A percentile compares a stretch with the other conserved stretches of the same genome.
Conservation (phyloP, 2,329 filamentous ascomycete genomes). For the Akanthomyces uredinophilus region DNA sequence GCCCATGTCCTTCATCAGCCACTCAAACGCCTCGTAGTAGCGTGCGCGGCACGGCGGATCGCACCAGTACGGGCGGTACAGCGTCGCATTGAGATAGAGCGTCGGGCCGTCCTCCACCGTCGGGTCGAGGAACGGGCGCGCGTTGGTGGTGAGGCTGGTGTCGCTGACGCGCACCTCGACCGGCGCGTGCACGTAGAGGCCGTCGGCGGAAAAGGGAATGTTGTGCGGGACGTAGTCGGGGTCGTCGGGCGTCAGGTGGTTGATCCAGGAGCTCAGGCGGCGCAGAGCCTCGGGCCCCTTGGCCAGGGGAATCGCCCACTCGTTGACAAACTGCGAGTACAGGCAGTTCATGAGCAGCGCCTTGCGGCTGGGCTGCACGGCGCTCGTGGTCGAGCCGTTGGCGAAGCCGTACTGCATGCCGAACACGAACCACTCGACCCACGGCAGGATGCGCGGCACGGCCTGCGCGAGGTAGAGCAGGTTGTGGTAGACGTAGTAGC, state of each 20-base stretch:
- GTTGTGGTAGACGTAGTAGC: constrained; percentile 89
- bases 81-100: constrained; percentile 82
- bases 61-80: constrained; percentile 74
- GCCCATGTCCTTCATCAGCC: constrained; percentile 79
- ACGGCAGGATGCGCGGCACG: constrained; percentile 73
- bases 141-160: constrained; percentile 41
- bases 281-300: constrained; percentile 82
- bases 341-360: constrained; percentile 94
- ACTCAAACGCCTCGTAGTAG: constrained; percentile 89
- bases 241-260: constrained; percentile 56
- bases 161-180: constrained; percentile 86
- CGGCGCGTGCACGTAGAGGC: constrained; percentile 81
- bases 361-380: constrained; percentile 71
- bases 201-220: constrained; percentile 77
- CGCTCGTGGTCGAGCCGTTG: constrained; percentile 61
- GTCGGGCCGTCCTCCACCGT: constrained; percentile 64
- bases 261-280: constrained; percentile 82
- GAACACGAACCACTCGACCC: constrained; percentile 94
- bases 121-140: constrained; percentile 59
- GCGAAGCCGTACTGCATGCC: constrained; percentile 95
- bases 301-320: constrained; percentile 87
- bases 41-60: constrained; percentile 71
- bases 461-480: constrained; percentile 76
- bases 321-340: constrained; percentile 97
- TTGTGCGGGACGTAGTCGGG: constrained; percentile 56